Evolutionary conservation across 208 protist genomes (phyloP), one percentile per base, ranked within the genome.

Genomic region (Wallacemonas rigidus): DNA sequence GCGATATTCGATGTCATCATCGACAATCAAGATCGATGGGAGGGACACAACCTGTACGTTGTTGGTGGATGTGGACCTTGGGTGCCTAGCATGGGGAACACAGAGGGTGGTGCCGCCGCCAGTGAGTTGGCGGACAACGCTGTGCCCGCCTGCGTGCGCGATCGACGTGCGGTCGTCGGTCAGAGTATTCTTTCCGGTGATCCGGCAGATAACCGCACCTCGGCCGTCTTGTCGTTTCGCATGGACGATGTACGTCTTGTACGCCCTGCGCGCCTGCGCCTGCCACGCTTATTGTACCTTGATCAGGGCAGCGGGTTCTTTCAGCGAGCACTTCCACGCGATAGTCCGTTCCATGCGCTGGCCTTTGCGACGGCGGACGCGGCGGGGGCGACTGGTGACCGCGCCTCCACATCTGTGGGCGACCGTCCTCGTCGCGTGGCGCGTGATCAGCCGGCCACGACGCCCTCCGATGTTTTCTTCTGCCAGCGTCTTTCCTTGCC

Each of bases 271-370:
- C 56, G 56, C 1, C 12, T 36, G 35, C 56, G 56, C 43, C 12
- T 62, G 56, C 56, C 56, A 8, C 67, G 79, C 38, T 44, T 80
- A 38, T 7, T 58, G 2, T 84, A 77, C 45, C 61, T 84, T 57
- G 79, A 84, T 63, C 79, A 84, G 56, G 79, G 79, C n/a, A 77
- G 71, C 53, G 60, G 26, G 2, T 84, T 84, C 51, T 84, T 80
- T 40, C 8, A 38, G 3, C 1, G 9, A 2, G 39, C 47, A 17
- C n/a, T 79, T 14, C 38, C 14, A 14, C 72, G 56, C 17, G 48
- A 45, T 5, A 76, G 51, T 35, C 43, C 73, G 2, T 83, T 82
- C 40, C 55, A 60, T 43, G 36, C 44, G 35, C 7, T 14, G 14
- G 26, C 39, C 44, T 40, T 40, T 62, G 56, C 56, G 8, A 62